Percentiles rank a stretch among this genome's conserved stretches.
phyloP scores from a whole-genome alignment of 2,329 filamentous ascomycete species.

The Colletotrichum godetiae region DNA sequence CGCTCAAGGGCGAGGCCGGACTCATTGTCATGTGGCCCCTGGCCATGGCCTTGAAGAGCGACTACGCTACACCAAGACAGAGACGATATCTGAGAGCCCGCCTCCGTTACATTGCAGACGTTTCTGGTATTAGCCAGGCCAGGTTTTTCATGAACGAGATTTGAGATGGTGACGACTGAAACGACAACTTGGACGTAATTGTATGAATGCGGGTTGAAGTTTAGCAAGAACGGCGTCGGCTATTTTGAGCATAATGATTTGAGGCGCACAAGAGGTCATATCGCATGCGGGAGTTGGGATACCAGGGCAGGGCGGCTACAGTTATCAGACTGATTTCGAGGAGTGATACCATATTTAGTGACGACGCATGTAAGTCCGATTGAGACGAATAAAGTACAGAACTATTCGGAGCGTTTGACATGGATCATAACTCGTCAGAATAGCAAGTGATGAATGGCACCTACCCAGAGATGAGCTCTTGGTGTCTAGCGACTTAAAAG shows the following conservation, averaged over 20 bases:
- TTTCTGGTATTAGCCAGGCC: constrained; percentile 38
- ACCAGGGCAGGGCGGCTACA: neutral
- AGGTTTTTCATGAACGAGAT: constrained; percentile 35
- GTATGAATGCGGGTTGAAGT: neutral
- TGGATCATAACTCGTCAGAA: no score
- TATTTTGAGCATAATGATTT: neutral
- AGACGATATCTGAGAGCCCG: constrained; percentile 34
- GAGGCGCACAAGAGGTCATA: neutral
- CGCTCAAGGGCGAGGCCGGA: constrained; percentile 37
- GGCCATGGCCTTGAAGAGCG: constrained; percentile 36
- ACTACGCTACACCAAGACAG: constrained; percentile 37
- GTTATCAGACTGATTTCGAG: neutral
- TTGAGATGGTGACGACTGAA: no score
- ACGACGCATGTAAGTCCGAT: neutral
- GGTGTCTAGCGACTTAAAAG: no score
- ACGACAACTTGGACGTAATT: neutral
- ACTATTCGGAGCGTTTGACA: no score
- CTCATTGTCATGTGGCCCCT: constrained; percentile 38
- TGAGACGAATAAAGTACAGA: neutral
- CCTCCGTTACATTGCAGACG: constrained; percentile 38
- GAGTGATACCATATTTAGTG: neutral
- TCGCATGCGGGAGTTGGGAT: neutral
- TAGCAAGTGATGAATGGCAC: no score
- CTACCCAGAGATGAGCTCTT: no score
- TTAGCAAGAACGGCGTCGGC: neutral